Percentiles rank a stretch among this genome's conserved stretches.
Evolutionary conservation across 768 basidiomycete genomes (phyloP).

Genomic region (Thelephora ganbajun): DNA sequence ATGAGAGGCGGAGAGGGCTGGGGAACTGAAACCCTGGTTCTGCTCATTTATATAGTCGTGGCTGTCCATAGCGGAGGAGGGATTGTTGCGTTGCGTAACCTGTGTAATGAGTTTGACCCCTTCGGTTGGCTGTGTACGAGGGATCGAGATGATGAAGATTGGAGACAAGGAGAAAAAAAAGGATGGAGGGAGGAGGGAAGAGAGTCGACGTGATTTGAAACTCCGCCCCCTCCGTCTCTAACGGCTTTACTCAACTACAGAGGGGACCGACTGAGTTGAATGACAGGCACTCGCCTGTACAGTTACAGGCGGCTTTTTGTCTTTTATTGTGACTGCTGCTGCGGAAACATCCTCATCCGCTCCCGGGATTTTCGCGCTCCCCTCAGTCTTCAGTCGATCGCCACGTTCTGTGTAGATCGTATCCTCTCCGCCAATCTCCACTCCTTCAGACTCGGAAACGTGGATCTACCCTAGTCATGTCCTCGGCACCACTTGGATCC

Average conservation of each 20-base stretch:
- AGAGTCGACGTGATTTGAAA: neutral
- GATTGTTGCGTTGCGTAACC: neutral
- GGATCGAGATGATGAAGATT: neutral
- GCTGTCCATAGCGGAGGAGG: neutral
- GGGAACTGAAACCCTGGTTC: neutral
- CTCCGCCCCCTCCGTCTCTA: neutral
- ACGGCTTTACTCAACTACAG: neutral
- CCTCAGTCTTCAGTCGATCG: slow-evolving; percentile 16
- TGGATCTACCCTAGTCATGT: slow-evolving; percentile 6
- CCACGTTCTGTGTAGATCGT: slow-evolving; percentile 14
- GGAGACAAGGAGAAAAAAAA: neutral
- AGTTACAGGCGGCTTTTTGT: slow-evolving; percentile 14
- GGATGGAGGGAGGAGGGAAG: neutral
- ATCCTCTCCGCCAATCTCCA: slow-evolving; percentile 8
- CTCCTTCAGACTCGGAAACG: slow-evolving; percentile 7
- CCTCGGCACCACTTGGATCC: slow-evolving; percentile 17
- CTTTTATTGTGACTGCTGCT: slow-evolving; percentile 21
- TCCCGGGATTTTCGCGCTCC: slow-evolving; percentile 27
- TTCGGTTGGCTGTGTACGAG: no score
- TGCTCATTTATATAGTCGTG: neutral
- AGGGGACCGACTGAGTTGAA: neutral
- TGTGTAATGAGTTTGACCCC: neutral
- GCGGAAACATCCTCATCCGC: slow-evolving; percentile 20
- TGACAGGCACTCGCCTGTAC: neutral
- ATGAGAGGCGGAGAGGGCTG: slow-evolving; percentile 9